Conservation (phyloP, 2,329 filamentous ascomycete species). For the Scolecobasidium constrictum region DNA sequence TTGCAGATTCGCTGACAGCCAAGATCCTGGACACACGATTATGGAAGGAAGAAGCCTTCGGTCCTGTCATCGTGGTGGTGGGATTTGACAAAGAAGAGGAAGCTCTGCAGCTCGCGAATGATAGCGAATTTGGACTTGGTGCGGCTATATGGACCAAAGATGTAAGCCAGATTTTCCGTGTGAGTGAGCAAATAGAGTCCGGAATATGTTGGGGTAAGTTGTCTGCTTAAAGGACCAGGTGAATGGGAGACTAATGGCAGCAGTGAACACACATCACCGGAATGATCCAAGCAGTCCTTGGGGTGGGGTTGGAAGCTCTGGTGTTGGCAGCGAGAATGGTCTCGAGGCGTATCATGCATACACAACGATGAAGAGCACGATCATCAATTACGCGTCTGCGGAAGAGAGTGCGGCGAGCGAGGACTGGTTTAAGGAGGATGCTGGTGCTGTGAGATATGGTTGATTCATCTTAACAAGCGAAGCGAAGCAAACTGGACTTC, state of each 20-base stretch:
- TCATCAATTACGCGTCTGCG: slow-evolving; percentile 55
- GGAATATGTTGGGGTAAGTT: slow-evolving; percentile 61
- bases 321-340: slow-evolving; percentile 64
- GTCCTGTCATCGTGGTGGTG: slow-evolving; percentile 49
- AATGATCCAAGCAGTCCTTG: slow-evolving; percentile 63
- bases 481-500: not conserved
- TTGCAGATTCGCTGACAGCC: slow-evolving; percentile 42
- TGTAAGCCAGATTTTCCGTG: slow-evolving; percentile 46
- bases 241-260: not conserved
- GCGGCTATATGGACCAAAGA: slow-evolving; percentile 52
- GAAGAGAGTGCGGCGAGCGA: slow-evolving; percentile 43
- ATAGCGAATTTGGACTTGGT: slow-evolving; percentile 51
- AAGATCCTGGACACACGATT: slow-evolving; percentile 39
- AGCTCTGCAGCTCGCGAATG: slow-evolving; percentile 42
- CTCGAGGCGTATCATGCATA: slow-evolving; percentile 36
- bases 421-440: slow-evolving; percentile 57
- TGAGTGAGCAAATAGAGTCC: slow-evolving; percentile 44
- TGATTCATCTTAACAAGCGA: slow-evolving; percentile 19
- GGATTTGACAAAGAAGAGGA: slow-evolving; percentile 48
- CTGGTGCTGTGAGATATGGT: slow-evolving; percentile 49
- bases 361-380: slow-evolving; percentile 49
- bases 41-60: slow-evolving; percentile 53
- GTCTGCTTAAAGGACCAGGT: not conserved
- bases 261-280: slow-evolving; percentile 48
- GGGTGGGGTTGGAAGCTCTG: slow-evolving; percentile 52